phyloP scores from a whole-genome alignment of 345 rosid genomes.

The Melaleuca alternifolia region DNA sequence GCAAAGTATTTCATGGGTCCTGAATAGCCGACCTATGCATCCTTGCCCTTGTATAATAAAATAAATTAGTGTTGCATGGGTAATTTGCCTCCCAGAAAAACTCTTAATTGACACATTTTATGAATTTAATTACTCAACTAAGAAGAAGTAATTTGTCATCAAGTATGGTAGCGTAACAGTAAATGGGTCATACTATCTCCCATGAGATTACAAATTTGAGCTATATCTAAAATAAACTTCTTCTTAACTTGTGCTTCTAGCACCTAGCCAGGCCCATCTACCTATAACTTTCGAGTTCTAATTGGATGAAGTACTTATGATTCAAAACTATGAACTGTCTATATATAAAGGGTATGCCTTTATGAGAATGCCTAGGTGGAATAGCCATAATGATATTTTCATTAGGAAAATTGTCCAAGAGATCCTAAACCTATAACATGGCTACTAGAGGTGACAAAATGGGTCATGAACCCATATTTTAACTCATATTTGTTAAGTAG shows the following conservation, averaged over 20 bases:
- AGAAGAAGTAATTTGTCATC: background rate
- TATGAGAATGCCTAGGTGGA: background rate
- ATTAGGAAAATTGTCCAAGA: background rate
- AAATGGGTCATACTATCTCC: background rate
- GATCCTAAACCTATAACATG: background rate
- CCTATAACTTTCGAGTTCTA: background rate
- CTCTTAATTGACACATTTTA: background rate
- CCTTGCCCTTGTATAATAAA: background rate
- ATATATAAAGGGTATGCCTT: background rate
- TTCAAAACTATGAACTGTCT: background rate
- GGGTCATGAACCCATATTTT: background rate
- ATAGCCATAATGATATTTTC: background rate
- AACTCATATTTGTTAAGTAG: background rate
- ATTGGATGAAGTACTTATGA: background rate
- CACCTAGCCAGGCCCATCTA: background rate
- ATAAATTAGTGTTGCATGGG: background rate
- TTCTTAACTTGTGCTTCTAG: background rate
- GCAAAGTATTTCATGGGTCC: background rate
- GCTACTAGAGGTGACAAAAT: background rate
- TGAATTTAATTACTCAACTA: background rate
- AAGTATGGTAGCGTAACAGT: background rate
- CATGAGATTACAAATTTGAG: background rate
- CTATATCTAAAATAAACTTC: background rate
- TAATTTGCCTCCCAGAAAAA: background rate
- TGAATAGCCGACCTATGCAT: background rate